Base-by-base conservation (phyloP, 2,329 filamentous ascomycete species). In the Alternaria sp. region DNA sequence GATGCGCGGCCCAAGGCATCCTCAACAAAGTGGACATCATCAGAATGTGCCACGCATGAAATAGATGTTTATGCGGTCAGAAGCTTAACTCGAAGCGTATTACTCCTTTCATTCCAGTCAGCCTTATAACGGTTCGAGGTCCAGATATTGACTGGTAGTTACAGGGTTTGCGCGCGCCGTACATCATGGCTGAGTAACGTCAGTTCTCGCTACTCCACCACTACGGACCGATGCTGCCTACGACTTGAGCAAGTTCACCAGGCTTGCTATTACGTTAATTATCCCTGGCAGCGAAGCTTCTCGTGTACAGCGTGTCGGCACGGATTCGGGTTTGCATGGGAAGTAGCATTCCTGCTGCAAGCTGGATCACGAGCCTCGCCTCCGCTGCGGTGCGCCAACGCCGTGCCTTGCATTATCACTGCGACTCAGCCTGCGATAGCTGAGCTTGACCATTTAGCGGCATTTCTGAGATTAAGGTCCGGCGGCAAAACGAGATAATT, bases 341-440 rank as follows among this genome's bases (percentile, higher is more conserved):
- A 56, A 57, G 47, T 61, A 57, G 50, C 63, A 51, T 54, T 58
- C 64, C 68, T 67, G 66, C 70, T 69, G 70, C 68, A 69, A 50
- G 57, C 64, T 67, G 62, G 65, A 69, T 70, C 62, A 71, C 64
- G 66, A 69, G 66, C 69, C 66, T 69, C 62, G 69, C 69, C 71
- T 71, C 72, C 57, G 69, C 70, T 72, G 68, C 68, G 66, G 69
- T 75, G 71, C 64, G 62, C 67, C 66, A 69, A 69, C 66, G 69
- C 68, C 69, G 68, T 66, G 70, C 67, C 68, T 68, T 73, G 68
- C 72, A 74, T 68, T 64, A 66, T 67, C 66, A 66, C 64, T 54
- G 50, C 54, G 52, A 61, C 56, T 57, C 62, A 56, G 59, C 67
- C 67, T 44, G 50, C 67, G 62, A 71, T 66, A 68, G 62, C 59